Evolutionary conservation across 495 filamentous ascomycete species (phyloP), one percentile per base, ranked within the genome.

Genomic region (Penicilliopsis zonata): DNA sequence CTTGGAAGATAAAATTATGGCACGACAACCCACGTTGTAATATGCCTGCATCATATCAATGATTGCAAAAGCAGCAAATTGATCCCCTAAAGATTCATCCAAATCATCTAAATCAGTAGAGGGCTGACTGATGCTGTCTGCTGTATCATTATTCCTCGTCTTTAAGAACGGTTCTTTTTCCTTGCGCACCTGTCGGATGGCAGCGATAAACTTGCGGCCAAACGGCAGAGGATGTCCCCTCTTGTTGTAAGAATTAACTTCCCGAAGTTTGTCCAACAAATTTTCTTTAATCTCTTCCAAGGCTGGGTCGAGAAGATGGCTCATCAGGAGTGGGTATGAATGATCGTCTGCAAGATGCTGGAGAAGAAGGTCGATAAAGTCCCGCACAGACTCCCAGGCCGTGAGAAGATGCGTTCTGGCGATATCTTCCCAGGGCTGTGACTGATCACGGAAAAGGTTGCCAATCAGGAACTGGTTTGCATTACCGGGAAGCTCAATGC

Each of bases 141-240:
- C n/a, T n/a, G n/a, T n/a, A n/a, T n/a, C n/a, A n/a, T n/a, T n/a
- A n/a, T n/a, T n/a, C n/a, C n/a, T n/a, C n/a, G n/a, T n/a, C n/a
- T n/a, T n/a, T n/a, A n/a, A n/a, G n/a, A n/a, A n/a, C n/a, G n/a
- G n/a, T n/a, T n/a, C n/a, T n/a, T n/a, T n/a, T n/a, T n/a, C n/a
- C n/a, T n/a, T n/a, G n/a, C n/a, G n/a, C n/a, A n/a, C 10, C 57
- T 44, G 12, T 50, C 34, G 2, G 67, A 43, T 2, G 34, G 48
- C 1, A 37, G 32, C 2, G 58, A 51, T 25, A 61, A 70, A 8
- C 41, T 44, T 26, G 49, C 46, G 8, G 61, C 28, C 52, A 5
- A 66, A 41, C 9, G 61, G 65, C 14, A 68, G 48, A 1, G 65
- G 61, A 41, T 60, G 55, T 10, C 53, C 59, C 28, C 61, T 44